These are phyloP conservation scores for Corchorus olitorius DNA, from an alignment of 345 rosid genomes.

Conservation along the genomic window DNA sequence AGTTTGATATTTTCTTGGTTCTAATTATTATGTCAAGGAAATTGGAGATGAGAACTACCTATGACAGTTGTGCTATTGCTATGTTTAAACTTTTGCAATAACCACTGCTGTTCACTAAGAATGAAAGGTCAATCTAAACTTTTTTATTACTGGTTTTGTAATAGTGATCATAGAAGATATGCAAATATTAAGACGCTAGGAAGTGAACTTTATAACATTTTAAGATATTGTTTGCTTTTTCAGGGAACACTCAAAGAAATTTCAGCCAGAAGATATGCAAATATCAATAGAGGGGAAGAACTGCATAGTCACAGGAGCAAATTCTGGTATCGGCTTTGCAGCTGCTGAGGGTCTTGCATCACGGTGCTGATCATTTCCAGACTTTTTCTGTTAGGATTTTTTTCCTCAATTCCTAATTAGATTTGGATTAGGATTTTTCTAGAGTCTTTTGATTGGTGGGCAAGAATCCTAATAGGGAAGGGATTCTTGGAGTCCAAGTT, in stretches of 20 bases:
- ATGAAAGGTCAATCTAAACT: not conserved
- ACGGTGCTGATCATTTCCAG: conserved; percentile 46
- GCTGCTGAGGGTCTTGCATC: conserved; percentile 92
- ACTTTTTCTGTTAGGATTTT: no score
- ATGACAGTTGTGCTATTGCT: not conserved
- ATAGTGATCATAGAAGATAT: not conserved
- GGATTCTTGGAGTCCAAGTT: no score
- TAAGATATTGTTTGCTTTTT: conserved; percentile 18
- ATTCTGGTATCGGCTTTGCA: conserved; percentile 90
- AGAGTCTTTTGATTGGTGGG: no score
- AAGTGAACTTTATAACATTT: conserved; percentile 2
- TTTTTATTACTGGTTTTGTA: not conserved
- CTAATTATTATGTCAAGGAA: not conserved
- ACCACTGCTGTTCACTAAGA: not conserved
- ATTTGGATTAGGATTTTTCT: no score
- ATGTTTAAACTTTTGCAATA: not conserved
- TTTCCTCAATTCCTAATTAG: no score
- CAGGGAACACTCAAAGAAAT: conserved; percentile 75
- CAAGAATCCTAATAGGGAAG: no score
- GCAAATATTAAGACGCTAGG: not conserved
- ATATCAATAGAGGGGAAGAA: conserved; percentile 62
- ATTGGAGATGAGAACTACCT: not conserved
- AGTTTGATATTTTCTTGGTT: not conserved
- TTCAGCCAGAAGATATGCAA: conserved; percentile 72
- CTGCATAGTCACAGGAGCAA: conserved; percentile 93